A percentile compares a stretch with the other conserved stretches of the same genome.
Conservation (phyloP, 805 yeast species). For the Jamesozyma piceae region DNA sequence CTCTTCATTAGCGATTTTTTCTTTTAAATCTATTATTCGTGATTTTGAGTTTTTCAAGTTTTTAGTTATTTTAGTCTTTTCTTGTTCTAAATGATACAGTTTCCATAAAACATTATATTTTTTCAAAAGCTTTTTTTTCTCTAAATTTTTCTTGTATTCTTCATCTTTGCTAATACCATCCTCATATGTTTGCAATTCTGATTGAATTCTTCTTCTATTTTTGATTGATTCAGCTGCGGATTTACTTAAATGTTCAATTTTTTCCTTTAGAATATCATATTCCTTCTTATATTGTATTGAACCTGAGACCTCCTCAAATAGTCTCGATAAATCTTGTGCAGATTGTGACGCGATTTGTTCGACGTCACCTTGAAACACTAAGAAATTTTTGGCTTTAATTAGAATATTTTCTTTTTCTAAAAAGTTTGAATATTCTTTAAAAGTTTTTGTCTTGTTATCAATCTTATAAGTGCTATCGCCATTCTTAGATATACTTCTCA, state of each 20-base stretch:
- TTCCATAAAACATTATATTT: slow-evolving; percentile 50
- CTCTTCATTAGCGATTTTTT: slow-evolving; percentile 31
- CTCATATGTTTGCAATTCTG: slow-evolving; percentile 69
- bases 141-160: slow-evolving; percentile 46
- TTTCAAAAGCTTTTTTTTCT: slow-evolving; percentile 40
- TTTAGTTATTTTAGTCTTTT: slow-evolving; percentile 19
- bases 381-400: slow-evolving; percentile 80
- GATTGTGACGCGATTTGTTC: slow-evolving; percentile 87
- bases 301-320: slow-evolving; percentile 80
- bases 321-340: slow-evolving; percentile 57
- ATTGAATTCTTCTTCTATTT: slow-evolving; percentile 56
- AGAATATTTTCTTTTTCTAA: slow-evolving; percentile 73
- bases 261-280: slow-evolving; percentile 55
- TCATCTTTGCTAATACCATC: slow-evolving; percentile 69
- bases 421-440: slow-evolving; percentile 52
- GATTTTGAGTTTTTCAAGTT: slow-evolving; percentile 21
- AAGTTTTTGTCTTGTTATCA: slow-evolving; percentile 51
- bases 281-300: slow-evolving; percentile 58
- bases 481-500: slow-evolving; percentile 46
- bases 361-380: slow-evolving; percentile 95
- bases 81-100: slow-evolving; percentile 49
- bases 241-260: slow-evolving; percentile 57
- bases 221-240: slow-evolving; percentile 55
- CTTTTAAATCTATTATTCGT: slow-evolving; percentile 27
- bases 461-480: slow-evolving; percentile 65